Conservation (phyloP, 495 filamentous ascomycete genomes). For the Tuber indicum region DNA sequence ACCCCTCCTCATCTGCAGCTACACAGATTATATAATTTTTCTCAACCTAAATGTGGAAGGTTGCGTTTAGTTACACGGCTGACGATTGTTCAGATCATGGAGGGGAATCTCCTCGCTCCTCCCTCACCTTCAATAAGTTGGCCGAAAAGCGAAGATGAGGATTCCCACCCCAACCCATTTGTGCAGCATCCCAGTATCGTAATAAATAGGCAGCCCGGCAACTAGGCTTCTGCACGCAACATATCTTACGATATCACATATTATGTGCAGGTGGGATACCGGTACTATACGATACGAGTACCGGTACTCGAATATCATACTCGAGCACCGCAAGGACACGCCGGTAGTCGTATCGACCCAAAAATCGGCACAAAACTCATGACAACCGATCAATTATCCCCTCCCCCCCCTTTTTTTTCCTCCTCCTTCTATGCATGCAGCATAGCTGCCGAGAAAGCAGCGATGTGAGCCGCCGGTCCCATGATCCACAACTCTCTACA, state of each 20-base stretch:
- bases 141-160: neutral
- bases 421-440: neutral
- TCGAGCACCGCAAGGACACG: neutral
- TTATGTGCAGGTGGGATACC: neutral
- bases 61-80: constrained; percentile 28
- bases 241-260: neutral
- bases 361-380: neutral
- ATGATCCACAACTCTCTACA: neutral
- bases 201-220: neutral
- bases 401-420: neutral
- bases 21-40: neutral
- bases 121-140: neutral
- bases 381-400: neutral
- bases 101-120: constrained; percentile 11
- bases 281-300: neutral
- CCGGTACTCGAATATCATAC: too few species aligned
- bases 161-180: neutral
- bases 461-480: neutral
- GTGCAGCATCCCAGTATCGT: neutral
- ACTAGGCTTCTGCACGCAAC: neutral
- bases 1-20: neutral
- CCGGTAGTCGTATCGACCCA: neutral
- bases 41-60: constrained; percentile 4
- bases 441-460: neutral
- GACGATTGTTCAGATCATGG: constrained; percentile 26